Evolutionary conservation across 2,329 filamentous ascomycete genomes (phyloP).

Genomic region (Paecilomyces variotii): DNA sequence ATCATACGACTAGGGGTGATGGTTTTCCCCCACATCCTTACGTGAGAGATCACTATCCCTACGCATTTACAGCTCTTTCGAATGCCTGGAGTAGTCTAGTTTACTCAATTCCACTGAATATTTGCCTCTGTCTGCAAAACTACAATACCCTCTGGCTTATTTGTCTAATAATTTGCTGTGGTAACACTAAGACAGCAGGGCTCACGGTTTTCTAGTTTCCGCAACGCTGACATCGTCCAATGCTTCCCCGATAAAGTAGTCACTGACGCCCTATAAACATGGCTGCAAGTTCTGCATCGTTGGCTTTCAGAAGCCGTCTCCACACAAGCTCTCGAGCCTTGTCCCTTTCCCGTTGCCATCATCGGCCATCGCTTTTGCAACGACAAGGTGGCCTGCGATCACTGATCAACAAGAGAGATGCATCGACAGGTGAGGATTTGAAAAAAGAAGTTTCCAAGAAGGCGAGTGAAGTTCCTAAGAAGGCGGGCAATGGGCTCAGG

Average conservation of each 20-base stretch:
- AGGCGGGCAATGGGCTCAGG: slow-evolving; percentile 18
- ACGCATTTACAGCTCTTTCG: background rate
- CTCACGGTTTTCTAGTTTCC: background rate
- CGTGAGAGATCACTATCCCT: background rate
- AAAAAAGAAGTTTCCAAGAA: slow-evolving; percentile 8
- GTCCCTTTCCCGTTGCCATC: slow-evolving; percentile 15
- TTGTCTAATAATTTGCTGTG: background rate
- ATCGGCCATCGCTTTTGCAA: slow-evolving; percentile 15
- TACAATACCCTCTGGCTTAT: background rate
- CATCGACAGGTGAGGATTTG: slow-evolving; percentile 12
- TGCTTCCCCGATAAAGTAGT: background rate
- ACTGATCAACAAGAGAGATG: slow-evolving; percentile 12
- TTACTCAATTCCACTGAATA: background rate
- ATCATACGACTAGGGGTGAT: background rate
- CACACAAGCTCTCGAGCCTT: slow-evolving; percentile 14
- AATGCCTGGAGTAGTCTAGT: background rate
- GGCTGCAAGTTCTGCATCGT: background rate
- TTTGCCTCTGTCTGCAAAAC: background rate
- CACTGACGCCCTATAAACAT: background rate
- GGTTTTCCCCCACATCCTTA: background rate
- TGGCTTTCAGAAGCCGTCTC: background rate
- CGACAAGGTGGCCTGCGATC: slow-evolving; percentile 8
- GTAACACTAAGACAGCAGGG: background rate
- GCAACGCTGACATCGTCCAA: background rate
- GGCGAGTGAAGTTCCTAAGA: slow-evolving; percentile 11